A percentile compares a stretch with the other conserved stretches of the same genome.
These are phyloP conservation scores for Aureobasidium mangrovei DNA, from an alignment of 2,329 filamentous ascomycete genomes.

Conservation along the genomic window DNA sequence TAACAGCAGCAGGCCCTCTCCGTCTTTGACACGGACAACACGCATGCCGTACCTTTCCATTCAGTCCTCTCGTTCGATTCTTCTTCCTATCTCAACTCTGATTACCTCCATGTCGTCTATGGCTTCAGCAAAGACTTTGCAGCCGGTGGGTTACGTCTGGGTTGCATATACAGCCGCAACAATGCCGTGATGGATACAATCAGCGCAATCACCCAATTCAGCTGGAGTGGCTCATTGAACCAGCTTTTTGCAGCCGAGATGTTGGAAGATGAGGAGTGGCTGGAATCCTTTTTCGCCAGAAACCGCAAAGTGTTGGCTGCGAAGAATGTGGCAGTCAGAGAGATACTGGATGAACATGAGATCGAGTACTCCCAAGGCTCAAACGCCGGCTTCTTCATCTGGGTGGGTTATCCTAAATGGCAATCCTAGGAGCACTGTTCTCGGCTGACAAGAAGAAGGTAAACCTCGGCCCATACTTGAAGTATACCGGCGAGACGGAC, in stretches of 20 bases:
- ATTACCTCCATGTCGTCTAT: conserved; percentile 27
- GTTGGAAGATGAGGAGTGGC: conserved; percentile 25
- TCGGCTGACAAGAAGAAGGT: background rate
- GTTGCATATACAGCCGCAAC: conserved; percentile 22
- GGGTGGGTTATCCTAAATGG: conserved; percentile 20
- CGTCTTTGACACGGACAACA: conserved; percentile 19
- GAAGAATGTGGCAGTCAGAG: conserved; percentile 17
- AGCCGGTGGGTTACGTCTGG: conserved; percentile 26
- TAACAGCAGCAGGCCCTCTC: conserved; percentile 21
- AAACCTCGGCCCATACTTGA: conserved; percentile 25
- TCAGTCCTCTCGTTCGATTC: conserved; percentile 22
- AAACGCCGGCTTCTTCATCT: conserved; percentile 41
- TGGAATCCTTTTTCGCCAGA: conserved; percentile 19
- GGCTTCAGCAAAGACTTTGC: conserved; percentile 30
- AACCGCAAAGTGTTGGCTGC: conserved; percentile 19
- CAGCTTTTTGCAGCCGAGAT: conserved; percentile 27
- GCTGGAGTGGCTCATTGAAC: conserved; percentile 24
- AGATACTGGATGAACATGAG: conserved; percentile 22
- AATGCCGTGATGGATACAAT: conserved; percentile 22
- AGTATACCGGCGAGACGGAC: conserved; percentile 16
- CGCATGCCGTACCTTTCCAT: conserved; percentile 18
- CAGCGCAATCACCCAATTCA: conserved; percentile 20
- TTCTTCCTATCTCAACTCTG: conserved; percentile 15
- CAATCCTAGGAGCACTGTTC: background rate
- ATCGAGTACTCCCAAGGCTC: conserved; percentile 32